Percentiles rank a stretch among this genome's conserved stretches.
Evolutionary conservation across 148 eudicot species (phyloP).

Genomic region (Cornus controversa): DNA sequence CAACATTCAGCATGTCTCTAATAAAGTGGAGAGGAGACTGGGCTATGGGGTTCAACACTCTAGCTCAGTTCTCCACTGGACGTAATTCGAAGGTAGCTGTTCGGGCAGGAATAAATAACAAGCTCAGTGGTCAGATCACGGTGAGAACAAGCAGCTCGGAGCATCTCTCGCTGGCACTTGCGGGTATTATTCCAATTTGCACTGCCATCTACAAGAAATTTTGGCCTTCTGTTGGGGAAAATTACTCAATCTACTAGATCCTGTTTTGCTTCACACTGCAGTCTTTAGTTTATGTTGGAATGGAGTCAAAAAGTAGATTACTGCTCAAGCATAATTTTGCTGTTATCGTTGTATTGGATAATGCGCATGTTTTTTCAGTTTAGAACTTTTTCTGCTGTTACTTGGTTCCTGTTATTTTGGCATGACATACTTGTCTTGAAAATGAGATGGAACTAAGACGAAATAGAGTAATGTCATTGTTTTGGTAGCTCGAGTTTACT

Average conservation of each 20-base stretch:
- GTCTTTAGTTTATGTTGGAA: background rate
- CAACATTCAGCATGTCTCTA: slow-evolving; percentile 49
- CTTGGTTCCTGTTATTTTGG: slow-evolving; percentile 4
- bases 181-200: slow-evolving; percentile 66
- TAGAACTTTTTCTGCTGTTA: background rate
- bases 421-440: background rate
- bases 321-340: slow-evolving; percentile 8
- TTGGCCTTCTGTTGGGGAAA: slow-evolving; percentile 57
- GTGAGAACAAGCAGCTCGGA: slow-evolving; percentile 92
- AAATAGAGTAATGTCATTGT: slow-evolving; percentile 11
- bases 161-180: slow-evolving; percentile 64
- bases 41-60: slow-evolving; percentile 56
- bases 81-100: slow-evolving; percentile 77
- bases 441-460: slow-evolving; percentile 13
- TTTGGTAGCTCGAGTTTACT: background rate
- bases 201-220: slow-evolving; percentile 64
- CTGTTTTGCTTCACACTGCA: background rate
- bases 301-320: background rate
- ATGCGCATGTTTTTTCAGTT: slow-evolving; percentile 2
- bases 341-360: slow-evolving; percentile 2
- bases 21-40: slow-evolving; percentile 69
- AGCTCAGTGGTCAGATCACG: slow-evolving; percentile 85
- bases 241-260: slow-evolving; percentile 58
- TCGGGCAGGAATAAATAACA: slow-evolving; percentile 80
- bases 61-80: slow-evolving; percentile 75